Conservation (phyloP, 257 asterid species). For the Haberlea rhodopensis region DNA sequence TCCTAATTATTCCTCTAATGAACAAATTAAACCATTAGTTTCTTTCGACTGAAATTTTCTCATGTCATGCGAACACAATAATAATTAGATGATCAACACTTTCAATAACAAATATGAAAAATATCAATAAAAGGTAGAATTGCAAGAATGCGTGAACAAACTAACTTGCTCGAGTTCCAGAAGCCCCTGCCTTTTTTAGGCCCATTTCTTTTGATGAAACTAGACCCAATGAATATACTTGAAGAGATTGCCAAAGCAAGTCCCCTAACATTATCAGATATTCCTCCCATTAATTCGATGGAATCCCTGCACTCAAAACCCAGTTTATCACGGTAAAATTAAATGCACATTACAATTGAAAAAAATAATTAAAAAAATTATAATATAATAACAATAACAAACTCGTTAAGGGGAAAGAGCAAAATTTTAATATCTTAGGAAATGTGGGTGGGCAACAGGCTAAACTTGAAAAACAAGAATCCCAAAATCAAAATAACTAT, state of each 20-base stretch:
- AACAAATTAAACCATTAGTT: not conserved
- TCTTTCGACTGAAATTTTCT: not conserved
- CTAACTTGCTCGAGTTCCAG: slow-evolving; percentile 52
- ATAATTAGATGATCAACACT: not conserved
- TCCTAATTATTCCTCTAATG: not conserved
- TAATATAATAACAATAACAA: not conserved
- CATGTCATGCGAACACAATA: not conserved
- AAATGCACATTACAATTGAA: not conserved
- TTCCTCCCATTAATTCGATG: slow-evolving; percentile 43
- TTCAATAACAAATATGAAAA: not conserved
- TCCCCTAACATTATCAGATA: slow-evolving; percentile 45
- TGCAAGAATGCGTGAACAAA: not conserved
- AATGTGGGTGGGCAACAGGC: slow-evolving; percentile 12
- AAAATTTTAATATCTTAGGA: slow-evolving; percentile 13
- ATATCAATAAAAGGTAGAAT: not conserved
- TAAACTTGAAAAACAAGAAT: slow-evolving; percentile 9
- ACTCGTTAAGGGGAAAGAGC: not conserved
- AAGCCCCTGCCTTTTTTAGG: slow-evolving; percentile 39
- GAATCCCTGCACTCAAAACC: slow-evolving; percentile 27
- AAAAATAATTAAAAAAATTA: not conserved
- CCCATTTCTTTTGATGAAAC: slow-evolving; percentile 58
- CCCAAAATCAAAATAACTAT: not conserved
- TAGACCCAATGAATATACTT: slow-evolving; percentile 52
- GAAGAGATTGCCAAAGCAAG: slow-evolving; percentile 47
- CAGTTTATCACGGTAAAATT: not conserved